Evolutionary conservation across 108 stramenopile species (phyloP), one percentile per base, ranked within the genome.

Genomic region (Cylindrotheca closterium): DNA sequence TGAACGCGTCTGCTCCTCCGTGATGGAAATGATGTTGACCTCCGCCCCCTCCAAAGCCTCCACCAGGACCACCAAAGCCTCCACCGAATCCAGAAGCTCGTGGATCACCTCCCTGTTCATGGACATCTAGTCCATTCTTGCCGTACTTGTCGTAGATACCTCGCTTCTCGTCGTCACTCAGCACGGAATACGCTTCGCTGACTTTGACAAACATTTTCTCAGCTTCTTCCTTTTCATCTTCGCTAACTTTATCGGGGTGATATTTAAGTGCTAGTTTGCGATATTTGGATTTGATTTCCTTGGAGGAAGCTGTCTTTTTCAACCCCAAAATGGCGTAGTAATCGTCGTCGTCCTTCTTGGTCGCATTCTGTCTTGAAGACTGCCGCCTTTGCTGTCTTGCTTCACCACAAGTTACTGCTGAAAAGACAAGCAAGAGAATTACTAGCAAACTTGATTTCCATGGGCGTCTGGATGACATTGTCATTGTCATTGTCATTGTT

Each of bases 121-220:
- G 57, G 45, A 77, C 82, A 68, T 86, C 87, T 27, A 94, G 52
- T 37, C 92, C 92, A 58, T 81, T 70, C 51, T 91, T 82, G 0
- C 93, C 89, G 63, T 89, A 89, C 48, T 86, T 74, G 50, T 94
- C 93, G 64, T 91, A 94, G 7, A 89, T 73, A 55, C 88, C 77
- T 54, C 84, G 78, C 48, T 94, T 94, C 57, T 94, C 82, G 8
- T 88, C 85, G 55, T 94, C 89, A 56, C 71, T 71, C 24, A 94
- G 54, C 2, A 94, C 73, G 46, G 81, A 81, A 55, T 94, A 94
- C 18, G 93, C 89, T 63, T 79, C 78, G 42, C 68, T 58, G 30
- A 94, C 71, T 57, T 82, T 58, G 30, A 91, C 80, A 70, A 94
- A 94, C 18, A 79, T 82, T 10, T 84, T 58, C 47, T 89, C 83